Evolutionary conservation across 805 yeast species (phyloP), one percentile per base, ranked within the genome.

Genomic region (Teunomyces cretensis): DNA sequence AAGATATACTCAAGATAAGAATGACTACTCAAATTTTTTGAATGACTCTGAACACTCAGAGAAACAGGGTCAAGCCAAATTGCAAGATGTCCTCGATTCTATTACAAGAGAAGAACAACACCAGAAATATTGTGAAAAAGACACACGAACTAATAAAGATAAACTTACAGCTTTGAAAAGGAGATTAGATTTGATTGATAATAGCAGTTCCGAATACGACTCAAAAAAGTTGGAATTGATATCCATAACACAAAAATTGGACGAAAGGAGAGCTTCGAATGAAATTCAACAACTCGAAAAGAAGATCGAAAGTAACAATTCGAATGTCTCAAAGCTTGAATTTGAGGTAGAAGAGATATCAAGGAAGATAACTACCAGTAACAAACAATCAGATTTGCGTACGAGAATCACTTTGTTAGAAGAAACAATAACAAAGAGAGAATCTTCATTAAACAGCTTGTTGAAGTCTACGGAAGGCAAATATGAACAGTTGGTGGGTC

Each of bases 311-410:
- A 51, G 57, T 0, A 68, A 68, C 7, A 76, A 78, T 36, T 53
- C 57, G 9, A 55, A 64, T 28, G 62, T 80, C 7, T 33, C 45
- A 9, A 50, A 47, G 26, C 46, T 65, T 30, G 74, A 69, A 40
- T 50, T 46, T 42, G 68, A 63, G 24, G 56, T 82, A 9, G 94
- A 88, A 8, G 71, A 70, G 0, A 54, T 82, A 12, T 76, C 77
- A 45, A 71, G 71, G 13, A 74, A 79, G 15, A 68, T 87, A 11
- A 57, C 78, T 4, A 63, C 67, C 12, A 73, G 78, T 3, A 83
- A 79, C 52, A 74, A 76, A 53, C 84, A 80, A 55, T 70, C 86
- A 0, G 90, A 83, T 40, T 54, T 74, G 2, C 68, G 78, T 48
- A 84, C 88, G 0, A 80, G 78, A 49, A 55, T 81, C 3, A 68